Evolutionary conservation across 257 asterid species (phyloP), one percentile per base, ranked within the genome.

Genomic region (Scutellaria minor): DNA sequence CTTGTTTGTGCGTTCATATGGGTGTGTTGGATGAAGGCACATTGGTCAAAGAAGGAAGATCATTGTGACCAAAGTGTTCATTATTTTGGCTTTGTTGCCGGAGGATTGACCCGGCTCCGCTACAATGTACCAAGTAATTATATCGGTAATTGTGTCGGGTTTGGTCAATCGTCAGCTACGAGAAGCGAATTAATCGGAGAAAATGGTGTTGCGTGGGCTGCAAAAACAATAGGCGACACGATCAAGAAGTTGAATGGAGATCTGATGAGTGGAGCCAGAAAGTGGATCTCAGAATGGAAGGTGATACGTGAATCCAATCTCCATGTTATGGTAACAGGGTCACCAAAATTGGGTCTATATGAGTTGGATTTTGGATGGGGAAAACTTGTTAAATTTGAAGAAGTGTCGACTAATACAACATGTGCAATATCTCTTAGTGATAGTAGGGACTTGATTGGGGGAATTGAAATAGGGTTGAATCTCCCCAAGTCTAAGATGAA

Each of bases 321-420:
- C 56, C 84, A 81, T 66, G 37, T 84, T 1, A 70, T 7, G 58
- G 69, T 84, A 15, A 67, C 62, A 60, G 88, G 88, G 44, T 84
- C 88, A 10, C 88, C 88, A 1, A 84, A 81, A 31, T 1, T 84
- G 75, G 78, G 18, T 8, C 62, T 70, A 0, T 81, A 84, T 1
- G 77, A 66, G n/a, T 45, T 81, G 68, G 86, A 84, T 76, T 84
- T 84, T n/a, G 86, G 88, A 60, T 81, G 85, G 88, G 88, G 88
- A 50, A 70, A 58, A 15, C 84, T 82, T 15, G 18, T 37, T 7
- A 81, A 84, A 62, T 69, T 84, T 0, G 88, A 84, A 61, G 88
- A 84, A 15, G 70, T 81, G 4, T 78, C 88, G 3, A 76, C 81
- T 18, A 74, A 76, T 67, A n/a, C 5, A 0, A 68, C 59, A 1